Percentiles rank a stretch among this genome's conserved stretches.
Conservation (phyloP, 2,329 filamentous ascomycete genomes). For the Sporothrix globosa region DNA sequence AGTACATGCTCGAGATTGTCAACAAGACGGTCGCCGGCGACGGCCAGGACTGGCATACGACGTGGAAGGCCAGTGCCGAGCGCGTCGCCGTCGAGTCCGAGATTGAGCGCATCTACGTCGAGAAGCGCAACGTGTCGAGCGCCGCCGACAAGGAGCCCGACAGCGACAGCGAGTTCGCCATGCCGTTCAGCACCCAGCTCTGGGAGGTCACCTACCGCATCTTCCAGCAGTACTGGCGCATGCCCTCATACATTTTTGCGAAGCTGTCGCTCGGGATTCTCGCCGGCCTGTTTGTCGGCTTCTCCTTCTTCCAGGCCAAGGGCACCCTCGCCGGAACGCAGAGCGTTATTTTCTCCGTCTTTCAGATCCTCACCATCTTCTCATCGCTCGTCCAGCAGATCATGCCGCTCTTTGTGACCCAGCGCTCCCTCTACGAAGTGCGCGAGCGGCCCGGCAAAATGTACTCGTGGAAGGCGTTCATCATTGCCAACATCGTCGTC, state of each 20-base stretch:
- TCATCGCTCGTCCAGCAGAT: slow-evolving; percentile 61
- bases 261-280: slow-evolving; percentile 61
- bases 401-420: slow-evolving; percentile 69
- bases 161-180: slow-evolving; percentile 65
- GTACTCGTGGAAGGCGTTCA: slow-evolving; percentile 69
- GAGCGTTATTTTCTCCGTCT: slow-evolving; percentile 63
- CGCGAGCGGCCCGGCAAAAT: slow-evolving; percentile 66
- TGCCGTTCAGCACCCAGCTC: slow-evolving; percentile 65
- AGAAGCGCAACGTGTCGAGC: slow-evolving; percentile 45
- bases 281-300: slow-evolving; percentile 62
- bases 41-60: slow-evolving; percentile 65
- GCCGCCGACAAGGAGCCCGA: slow-evolving; percentile 47
- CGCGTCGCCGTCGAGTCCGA: slow-evolving; percentile 74
- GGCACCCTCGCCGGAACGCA: slow-evolving; percentile 64
- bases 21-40: slow-evolving; percentile 54
- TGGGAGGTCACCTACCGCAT: slow-evolving; percentile 64
- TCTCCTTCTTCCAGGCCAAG: slow-evolving; percentile 63
- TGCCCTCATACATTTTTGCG: slow-evolving; percentile 73
- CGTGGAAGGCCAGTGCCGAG: slow-evolving; percentile 46
- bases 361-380: slow-evolving; percentile 65
- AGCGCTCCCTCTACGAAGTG: slow-evolving; percentile 68
- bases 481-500: slow-evolving; percentile 66
- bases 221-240: slow-evolving; percentile 79
- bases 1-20: slow-evolving; percentile 71
- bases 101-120: slow-evolving; percentile 43